Base-by-base conservation (phyloP, 805 yeast genomes). In the Suhomyces pyralidae region DNA sequence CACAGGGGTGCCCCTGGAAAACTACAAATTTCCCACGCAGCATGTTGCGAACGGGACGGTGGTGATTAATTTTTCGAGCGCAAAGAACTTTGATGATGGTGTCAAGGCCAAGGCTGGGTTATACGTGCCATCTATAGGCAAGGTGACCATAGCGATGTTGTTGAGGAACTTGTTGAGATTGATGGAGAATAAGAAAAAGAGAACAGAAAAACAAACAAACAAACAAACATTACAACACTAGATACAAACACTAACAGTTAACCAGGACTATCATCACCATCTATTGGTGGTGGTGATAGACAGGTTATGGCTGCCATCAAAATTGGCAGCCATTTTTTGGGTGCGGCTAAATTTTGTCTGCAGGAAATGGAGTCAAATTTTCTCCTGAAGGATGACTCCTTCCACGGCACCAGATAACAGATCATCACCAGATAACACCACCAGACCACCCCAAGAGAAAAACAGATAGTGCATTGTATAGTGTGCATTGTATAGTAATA, bases 91-190 rank as follows among this genome's bases (percentile, higher is more conserved):
- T 68, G 78, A 81, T 56, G 93, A 88, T 22, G 85, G 81, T 51
- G 88, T 94, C 53, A 93, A 93, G 72, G 80, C 80, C 50, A 86
- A 81, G 60, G 98, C 99, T 6, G 86, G 97, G 1, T 74, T 94
- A 44, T 94, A 93, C 65, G 97, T 94, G 34, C 98, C 99, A 15
- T 86, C 90, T 64, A 90, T 91, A 28, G 99, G 99, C 15, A 94
- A 94, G 70, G 98, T 94, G 32, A 94, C 99, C 38, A 92, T 94
- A 56, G 83, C 96, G 54, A 94, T 94, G 97, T 74, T 94, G 42
- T 74, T 94, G 69, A 83, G 99, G 68, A 94, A 94, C 68, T 76
- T 94, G 70, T 71, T 94, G 53, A 81, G 99, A 59, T 76, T 94
- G 58, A 82, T 88, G 58, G 84, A 86, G 48, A 92, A 94, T 74